Base-by-base conservation (phyloP, 2,329 filamentous ascomycete species). In the Dissoconium aciculare region DNA sequence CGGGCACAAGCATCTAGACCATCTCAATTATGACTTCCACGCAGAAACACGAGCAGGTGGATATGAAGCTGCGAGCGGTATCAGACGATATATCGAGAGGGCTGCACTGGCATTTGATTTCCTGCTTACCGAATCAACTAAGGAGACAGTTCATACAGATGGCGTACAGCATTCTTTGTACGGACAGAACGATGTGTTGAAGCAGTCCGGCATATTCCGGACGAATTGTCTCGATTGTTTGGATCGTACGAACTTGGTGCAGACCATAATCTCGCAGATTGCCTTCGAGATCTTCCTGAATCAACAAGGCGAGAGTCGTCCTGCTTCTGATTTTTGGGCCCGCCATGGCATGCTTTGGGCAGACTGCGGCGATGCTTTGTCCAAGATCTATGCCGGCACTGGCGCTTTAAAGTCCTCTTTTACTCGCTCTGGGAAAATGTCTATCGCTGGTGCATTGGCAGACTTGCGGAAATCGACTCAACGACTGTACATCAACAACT, bases 201-300 rank as follows among this genome's bases (percentile, higher is more conserved):
- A 92, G 51, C 89, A 98, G 56, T 82, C 92, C 51, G 87, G 89
- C n/a, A 71, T 92, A 4, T 95, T 95, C 54, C 71, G 87, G 38
- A 93, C 85, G 3, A 98, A 98, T 47, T 98, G 89, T 52, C 64
- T 98, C 15, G 89, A 98, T 54, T 98, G 89, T 52, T 63, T 98
- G 26, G 89, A 98, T 53, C 74, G 89, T 35, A 98, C 89, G 5
- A 98, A 98, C 51, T 64, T 95, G 15, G 83, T 98, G 15, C 89
- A 98, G 57, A 92, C 85, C 0, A 81, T 95, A 41, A 80, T 98
- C 45, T 94, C 85, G 35, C 79, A 84, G 47, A 85, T 94, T 78
- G 83, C 84, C 0, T 65, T 94, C 12, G 83, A 93, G 51, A 65
- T 76, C 0, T 95, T 95, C 45, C 60, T 98, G 3, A 58, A 60